Base-by-base conservation (phyloP, 1,284 basidiomycete genomes). In the Cryptococcus jaspeensis region DNA sequence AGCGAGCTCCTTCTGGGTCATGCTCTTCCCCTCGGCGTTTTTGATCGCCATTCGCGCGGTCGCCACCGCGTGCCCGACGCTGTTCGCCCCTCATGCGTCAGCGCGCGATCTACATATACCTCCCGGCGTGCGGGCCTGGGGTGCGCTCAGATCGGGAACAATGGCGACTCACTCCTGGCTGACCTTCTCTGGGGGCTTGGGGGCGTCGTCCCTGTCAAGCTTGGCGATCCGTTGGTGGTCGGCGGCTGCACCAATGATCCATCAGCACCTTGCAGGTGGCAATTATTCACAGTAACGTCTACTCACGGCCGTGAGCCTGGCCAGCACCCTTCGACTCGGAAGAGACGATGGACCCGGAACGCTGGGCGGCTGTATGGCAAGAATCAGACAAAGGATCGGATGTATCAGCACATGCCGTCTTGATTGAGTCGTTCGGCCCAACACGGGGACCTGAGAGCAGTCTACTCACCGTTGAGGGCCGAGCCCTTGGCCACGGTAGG, bases 151-250 rank as follows among this genome's bases (percentile, higher is more conserved):
- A 13, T n/a, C n/a, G n/a, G n/a, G 45, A 18, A 44, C 16, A 22
- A 46, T 8, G 28, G 15, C 6, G 18, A 72, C 75, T 62, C 56
- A 77, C 73, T 70, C 69, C 37, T 60, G 56, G 57, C 73, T 80
- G 64, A 99, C 82, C 78, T 94, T 96, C 62, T 88, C 74, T 44
- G 95, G 96, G 8, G 96, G 93, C 9, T 93, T 90, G 22, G 97
- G 94, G 71, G 97, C 95, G 79, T 98, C 96, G 69, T 96, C 91
- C 56, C 90, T 85, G 79, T 94, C 93, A 45, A 96, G 86, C 75
- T 94, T 94, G 38, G 90, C 92, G 74, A 95, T 93, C 60, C 85
- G 85, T 76, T 92, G 90, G 80, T 96, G 92, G 80, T 97, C 92
- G 62, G 90, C 89, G 44, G 89, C 90, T 90, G 45, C 13, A 44